Evolutionary conservation across 495 filamentous ascomycete genomes (phyloP).

Genomic region (Penicillium turbatum): DNA sequence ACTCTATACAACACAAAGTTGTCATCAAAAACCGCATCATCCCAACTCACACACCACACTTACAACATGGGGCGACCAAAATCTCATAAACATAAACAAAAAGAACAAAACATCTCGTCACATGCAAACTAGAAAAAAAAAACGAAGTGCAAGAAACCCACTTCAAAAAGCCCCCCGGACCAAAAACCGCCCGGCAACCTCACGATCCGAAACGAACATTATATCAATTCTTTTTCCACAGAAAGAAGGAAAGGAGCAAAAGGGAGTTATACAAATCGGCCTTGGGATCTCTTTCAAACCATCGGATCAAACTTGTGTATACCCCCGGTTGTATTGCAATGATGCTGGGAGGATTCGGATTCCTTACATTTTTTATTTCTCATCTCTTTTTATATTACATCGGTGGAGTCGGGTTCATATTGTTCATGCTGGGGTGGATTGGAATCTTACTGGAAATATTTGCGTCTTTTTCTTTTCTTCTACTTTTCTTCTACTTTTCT

Average conservation of each 20-base stretch:
- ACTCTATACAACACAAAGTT: too few relatives aligned
- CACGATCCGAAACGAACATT: conserved; percentile 7
- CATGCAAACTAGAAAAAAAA: not conserved
- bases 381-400: conserved; percentile 5
- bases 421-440: not conserved
- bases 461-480: not conserved
- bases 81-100: not conserved
- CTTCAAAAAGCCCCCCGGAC: not conserved
- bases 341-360: not conserved
- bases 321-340: conserved; percentile 9
- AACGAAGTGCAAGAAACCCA: not conserved
- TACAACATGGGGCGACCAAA: too few relatives aligned
- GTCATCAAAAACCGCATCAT: not conserved
- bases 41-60: not conserved
- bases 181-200: not conserved
- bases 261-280: conserved; percentile 1
- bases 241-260: not conserved
- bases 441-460: not conserved
- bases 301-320: conserved; percentile 8
- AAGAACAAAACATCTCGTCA: not conserved
- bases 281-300: conserved; percentile 2
- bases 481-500: not conserved
- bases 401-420: conserved; percentile 5
- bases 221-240: not conserved
- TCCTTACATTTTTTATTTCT: not conserved